phyloP scores from a whole-genome alignment of 2,329 filamentous ascomycete species.

The Cercospora sp. region DNA sequence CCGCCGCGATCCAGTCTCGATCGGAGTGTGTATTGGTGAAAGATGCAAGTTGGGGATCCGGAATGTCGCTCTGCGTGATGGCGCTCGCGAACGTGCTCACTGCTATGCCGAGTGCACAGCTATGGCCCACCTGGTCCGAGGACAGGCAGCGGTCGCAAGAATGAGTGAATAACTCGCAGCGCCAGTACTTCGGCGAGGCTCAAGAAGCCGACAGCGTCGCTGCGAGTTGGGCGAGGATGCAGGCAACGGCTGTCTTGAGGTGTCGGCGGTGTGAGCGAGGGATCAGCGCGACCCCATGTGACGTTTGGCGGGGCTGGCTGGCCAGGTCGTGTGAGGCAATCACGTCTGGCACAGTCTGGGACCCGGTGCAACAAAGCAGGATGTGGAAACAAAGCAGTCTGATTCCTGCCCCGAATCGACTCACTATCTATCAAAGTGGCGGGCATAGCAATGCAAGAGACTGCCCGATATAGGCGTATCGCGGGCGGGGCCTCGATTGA shows the following conservation, averaged over 20 bases:
- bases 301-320: constrained; percentile 3
- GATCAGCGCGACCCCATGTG: constrained; percentile 2
- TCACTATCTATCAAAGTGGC: neutral
- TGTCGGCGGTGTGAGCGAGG: constrained; percentile 5
- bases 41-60: neutral
- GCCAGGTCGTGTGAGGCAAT: constrained; percentile 1
- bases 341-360: constrained; percentile 1
- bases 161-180: neutral
- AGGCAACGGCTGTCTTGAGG: neutral
- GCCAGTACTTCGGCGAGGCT: neutral
- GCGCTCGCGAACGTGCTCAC: constrained; percentile 9
- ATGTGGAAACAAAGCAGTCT: neutral
- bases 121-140: neutral
- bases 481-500: neutral
- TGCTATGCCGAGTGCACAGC: neutral
- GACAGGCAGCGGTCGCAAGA: neutral
- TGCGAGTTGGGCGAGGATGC: neutral
- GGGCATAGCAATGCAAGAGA: neutral
- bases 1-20: neutral
- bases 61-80: neutral
- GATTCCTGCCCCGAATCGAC: neutral
- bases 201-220: neutral
- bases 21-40: neutral
- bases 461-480: neutral
- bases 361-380: neutral